phyloP scores from a whole-genome alignment of 2,329 filamentous ascomycete genomes.

The Calonectria naviculata region DNA sequence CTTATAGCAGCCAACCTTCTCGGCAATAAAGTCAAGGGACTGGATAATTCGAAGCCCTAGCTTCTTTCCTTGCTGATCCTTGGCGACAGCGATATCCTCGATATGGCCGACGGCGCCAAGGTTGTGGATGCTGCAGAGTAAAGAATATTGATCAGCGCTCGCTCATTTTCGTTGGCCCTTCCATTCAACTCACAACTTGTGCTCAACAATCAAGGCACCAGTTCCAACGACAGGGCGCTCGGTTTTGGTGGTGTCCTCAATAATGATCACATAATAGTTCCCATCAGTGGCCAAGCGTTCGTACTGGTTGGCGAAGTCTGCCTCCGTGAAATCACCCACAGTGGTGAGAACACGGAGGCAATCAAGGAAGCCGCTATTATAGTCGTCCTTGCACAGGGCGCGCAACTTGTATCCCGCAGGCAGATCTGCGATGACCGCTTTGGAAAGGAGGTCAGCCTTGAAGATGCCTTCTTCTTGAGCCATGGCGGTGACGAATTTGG shows the following conservation, averaged over 20 bases:
- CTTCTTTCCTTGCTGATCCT: slow-evolving; percentile 98
- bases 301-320: slow-evolving; percentile 82
- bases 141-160: slow-evolving; percentile 24
- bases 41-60: slow-evolving; percentile 93
- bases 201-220: slow-evolving; percentile 89
- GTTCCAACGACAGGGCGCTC: slow-evolving; percentile 83
- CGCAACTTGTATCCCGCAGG: slow-evolving; percentile 87
- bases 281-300: slow-evolving; percentile 81
- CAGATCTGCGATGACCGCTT: slow-evolving; percentile 76
- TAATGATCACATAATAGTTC: slow-evolving; percentile 88
- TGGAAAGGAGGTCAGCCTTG: slow-evolving; percentile 79
- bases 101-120: slow-evolving; percentile 92
- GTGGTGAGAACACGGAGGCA: slow-evolving; percentile 92
- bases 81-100: slow-evolving; percentile 95
- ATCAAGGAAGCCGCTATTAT: slow-evolving; percentile 85
- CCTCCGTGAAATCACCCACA: slow-evolving; percentile 85
- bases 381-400: slow-evolving; percentile 82
- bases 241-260: slow-evolving; percentile 74
- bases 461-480: slow-evolving; percentile 76
- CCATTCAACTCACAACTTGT: slow-evolving; percentile 79
- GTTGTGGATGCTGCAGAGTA: slow-evolving; percentile 73
- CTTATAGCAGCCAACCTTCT: slow-evolving; percentile 95
- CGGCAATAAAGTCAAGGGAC: slow-evolving; percentile 88
- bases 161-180: background rate
- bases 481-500: slow-evolving; percentile 41